These are phyloP conservation scores for Pseudocercospora ulei DNA, from an alignment of 2,329 filamentous ascomycete species.

Conservation along the genomic window DNA sequence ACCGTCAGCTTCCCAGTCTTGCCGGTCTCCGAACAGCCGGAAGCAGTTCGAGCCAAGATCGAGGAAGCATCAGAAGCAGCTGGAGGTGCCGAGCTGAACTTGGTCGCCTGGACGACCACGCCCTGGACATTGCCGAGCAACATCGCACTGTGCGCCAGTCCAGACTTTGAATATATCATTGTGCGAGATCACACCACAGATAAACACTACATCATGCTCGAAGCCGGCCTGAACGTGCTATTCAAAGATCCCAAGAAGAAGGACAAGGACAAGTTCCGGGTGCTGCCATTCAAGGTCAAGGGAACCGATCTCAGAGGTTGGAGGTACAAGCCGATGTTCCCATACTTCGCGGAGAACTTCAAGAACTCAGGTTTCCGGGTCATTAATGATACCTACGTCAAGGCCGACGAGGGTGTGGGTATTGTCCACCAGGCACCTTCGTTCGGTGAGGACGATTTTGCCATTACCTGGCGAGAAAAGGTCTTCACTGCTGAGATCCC, in stretches of 20 bases:
- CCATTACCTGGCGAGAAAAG: conserved; percentile 63
- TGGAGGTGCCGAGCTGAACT: conserved; percentile 50
- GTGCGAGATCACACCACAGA: conserved; percentile 72
- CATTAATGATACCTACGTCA: conserved; percentile 75
- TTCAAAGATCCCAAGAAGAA: conserved; percentile 98
- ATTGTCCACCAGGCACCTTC: conserved; percentile 90
- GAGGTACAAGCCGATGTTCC: conserved; percentile 80
- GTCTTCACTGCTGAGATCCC: conserved; percentile 65
- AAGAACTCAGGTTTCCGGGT: conserved; percentile 75
- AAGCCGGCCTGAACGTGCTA: conserved; percentile 67
- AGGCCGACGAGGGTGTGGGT: conserved; percentile 79
- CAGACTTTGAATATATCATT: conserved; percentile 79
- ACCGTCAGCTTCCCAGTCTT: conserved; percentile 79
- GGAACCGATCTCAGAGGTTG: conserved; percentile 79
- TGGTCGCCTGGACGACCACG: conserved; percentile 84
- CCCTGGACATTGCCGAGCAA: conserved; percentile 81
- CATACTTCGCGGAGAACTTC: conserved; percentile 83
- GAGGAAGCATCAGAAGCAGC: conserved; percentile 29
- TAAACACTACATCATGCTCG: conserved; percentile 75
- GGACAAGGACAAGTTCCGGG: conserved; percentile 82
- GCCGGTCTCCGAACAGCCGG: conserved; percentile 28
- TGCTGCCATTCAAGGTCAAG: conserved; percentile 61
- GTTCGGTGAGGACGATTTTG: conserved; percentile 94
- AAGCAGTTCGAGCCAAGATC: conserved; percentile 25
- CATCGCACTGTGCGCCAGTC: conserved; percentile 64